Evolutionary conservation across 2,329 filamentous ascomycete genomes (phyloP).

Genomic region (Talaromyces sp.): DNA sequence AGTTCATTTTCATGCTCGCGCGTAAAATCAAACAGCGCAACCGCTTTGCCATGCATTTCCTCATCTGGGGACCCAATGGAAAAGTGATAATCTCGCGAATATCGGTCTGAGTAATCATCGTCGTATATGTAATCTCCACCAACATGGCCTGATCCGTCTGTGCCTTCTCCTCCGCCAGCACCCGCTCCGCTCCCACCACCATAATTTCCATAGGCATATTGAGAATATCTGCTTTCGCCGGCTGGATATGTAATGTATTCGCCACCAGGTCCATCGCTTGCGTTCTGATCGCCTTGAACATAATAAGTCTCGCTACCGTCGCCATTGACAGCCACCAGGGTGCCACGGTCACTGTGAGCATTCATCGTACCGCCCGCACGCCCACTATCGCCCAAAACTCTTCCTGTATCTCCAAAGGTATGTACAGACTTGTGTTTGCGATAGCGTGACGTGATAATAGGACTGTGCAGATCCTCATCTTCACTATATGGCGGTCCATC

Average conservation of each 20-base stretch:
- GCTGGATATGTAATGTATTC: constrained; percentile 75
- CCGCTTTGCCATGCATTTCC: constrained; percentile 94
- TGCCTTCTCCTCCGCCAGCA: constrained; percentile 48
- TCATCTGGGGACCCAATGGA: constrained; percentile 93
- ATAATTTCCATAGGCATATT: constrained; percentile 22
- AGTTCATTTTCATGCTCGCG: constrained; percentile 96
- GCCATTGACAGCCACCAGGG: constrained; percentile 60
- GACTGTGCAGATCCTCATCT: constrained; percentile 90
- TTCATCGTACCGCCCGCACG: constrained; percentile 36
- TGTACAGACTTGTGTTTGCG: constrained; percentile 70
- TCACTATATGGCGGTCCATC: constrained; percentile 84
- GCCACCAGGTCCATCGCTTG: constrained; percentile 64
- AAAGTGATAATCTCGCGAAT: constrained; percentile 88
- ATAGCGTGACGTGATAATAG: constrained; percentile 75
- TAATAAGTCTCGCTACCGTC: constrained; percentile 73
- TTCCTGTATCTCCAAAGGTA: constrained; percentile 41
- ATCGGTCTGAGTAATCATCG: constrained; percentile 58
- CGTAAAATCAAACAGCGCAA: constrained; percentile 91
- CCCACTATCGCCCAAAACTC: constrained; percentile 42
- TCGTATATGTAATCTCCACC: constrained; percentile 31
- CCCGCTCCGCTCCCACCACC: constrained; percentile 37
- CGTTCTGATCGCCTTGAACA: constrained; percentile 59
- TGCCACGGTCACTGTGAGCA: constrained; percentile 59
- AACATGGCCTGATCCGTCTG: constrained; percentile 41
- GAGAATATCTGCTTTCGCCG: constrained; percentile 56